These are phyloP conservation scores for Starmerella tilneyi DNA, from an alignment of 805 yeast species.

Conservation along the genomic window DNA sequence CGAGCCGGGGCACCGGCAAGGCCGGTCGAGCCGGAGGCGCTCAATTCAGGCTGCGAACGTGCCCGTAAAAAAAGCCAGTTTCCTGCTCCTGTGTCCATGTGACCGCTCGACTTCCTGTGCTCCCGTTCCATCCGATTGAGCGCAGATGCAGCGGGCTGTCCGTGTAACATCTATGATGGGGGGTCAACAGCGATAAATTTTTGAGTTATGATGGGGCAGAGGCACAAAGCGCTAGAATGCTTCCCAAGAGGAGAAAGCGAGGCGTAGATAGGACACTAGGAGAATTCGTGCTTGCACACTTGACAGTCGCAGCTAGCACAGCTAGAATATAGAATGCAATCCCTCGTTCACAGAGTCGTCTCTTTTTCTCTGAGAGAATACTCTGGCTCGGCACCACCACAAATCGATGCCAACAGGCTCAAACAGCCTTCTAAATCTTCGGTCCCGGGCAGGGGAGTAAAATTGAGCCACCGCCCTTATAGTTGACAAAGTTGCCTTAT, in stretches of 20 bases:
- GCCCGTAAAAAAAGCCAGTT: constrained; percentile 3
- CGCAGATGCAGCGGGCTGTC: background rate
- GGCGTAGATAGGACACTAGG: no score
- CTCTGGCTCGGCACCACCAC: background rate
- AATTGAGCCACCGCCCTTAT: constrained; percentile 4
- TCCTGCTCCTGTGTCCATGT: background rate
- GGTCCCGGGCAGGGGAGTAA: constrained; percentile 1
- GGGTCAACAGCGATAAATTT: background rate
- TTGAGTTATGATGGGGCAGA: background rate
- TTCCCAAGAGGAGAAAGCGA: no score
- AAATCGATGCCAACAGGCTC: background rate
- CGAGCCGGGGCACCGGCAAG: background rate
- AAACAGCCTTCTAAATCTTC: background rate
- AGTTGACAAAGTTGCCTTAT: constrained; percentile 1
- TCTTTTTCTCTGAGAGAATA: no score
- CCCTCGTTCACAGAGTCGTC: no score
- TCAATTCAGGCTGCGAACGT: constrained; percentile 1
- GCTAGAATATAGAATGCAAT: no score
- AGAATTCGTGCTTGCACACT: no score
- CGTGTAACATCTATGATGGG: background rate
- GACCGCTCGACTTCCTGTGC: background rate
- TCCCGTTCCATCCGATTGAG: constrained; percentile 1
- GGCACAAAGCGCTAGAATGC: background rate
- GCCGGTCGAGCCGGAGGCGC: background rate
- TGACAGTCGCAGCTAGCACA: no score